Conservation (phyloP, 768 basidiomycete species). For the Lactarius akahatsu region DNA sequence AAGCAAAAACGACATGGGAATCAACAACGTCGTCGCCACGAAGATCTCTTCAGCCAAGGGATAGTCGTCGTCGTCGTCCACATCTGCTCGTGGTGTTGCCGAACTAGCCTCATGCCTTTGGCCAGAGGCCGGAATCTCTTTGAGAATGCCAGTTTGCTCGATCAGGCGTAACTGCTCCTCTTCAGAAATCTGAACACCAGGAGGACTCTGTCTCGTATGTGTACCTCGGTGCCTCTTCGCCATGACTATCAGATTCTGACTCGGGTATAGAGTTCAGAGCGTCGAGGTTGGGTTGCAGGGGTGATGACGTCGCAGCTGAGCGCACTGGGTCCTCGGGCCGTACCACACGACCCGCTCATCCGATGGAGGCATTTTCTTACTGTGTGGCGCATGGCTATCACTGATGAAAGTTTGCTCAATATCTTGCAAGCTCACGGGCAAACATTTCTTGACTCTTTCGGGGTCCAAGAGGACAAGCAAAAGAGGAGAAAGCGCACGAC, state of each 20-base stretch:
- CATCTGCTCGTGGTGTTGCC: constrained; percentile 8
- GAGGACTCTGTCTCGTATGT: neutral
- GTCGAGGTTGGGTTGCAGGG: neutral
- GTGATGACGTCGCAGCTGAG: neutral
- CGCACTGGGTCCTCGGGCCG: too few relatives aligned
- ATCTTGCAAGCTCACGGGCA: constrained; percentile 48
- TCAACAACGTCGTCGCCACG: constrained; percentile 59
- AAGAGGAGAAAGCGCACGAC: constrained; percentile 25
- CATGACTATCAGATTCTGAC: constrained; percentile 8
- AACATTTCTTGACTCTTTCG: constrained; percentile 46
- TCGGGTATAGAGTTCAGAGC: neutral
- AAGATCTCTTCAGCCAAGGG: constrained; percentile 68
- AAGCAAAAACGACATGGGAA: constrained; percentile 72
- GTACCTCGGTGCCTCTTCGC: constrained; percentile 10
- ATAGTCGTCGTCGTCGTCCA: constrained; percentile 39
- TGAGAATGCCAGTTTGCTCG: constrained; percentile 40
- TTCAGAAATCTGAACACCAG: constrained; percentile 17
- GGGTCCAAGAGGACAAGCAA: constrained; percentile 31
- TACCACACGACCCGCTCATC: too few relatives aligned
- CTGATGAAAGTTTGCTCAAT: constrained; percentile 38
- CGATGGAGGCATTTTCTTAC: neutral
- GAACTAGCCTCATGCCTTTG: neutral
- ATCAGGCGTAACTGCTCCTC: constrained; percentile 29
- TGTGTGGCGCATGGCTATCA: constrained; percentile 24
- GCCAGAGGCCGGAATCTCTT: constrained; percentile 34